Base-by-base conservation (phyloP, 805 yeast species). In the Starmerella scarabaei region DNA sequence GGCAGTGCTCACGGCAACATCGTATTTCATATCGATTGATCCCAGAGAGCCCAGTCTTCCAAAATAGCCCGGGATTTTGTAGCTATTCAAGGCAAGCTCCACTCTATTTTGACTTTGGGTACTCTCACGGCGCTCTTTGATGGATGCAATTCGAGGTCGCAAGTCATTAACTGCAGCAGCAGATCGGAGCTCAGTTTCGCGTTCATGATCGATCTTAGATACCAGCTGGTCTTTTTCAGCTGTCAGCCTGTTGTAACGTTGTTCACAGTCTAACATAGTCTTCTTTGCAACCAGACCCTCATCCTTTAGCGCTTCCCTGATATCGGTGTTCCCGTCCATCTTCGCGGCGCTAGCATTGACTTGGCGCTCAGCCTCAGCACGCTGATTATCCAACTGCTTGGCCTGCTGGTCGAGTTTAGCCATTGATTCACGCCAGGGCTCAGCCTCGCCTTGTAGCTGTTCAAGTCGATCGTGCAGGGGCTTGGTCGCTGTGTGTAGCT, bases 11-110 rank as follows among this genome's bases (percentile, higher is more conserved):
- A 91, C 75, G 0, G 98, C 98, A 38, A 85, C 72, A 60, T 93
- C 97, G 57, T 80, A 91, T 52, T 73, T 71, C 48, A 80, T 82
- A 56, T 84, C 94, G 47, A 91, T 91, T 2, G 71, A 69, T n/a
- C 95, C 99, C 33, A 91, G 63, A 50, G 84, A 93, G 15, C 98
- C 99, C 14, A 91, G 63, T 46, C 95, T 67, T 0, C 97, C 98
- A 56, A 82, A 69, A 50, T 88, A 82, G 0, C 97, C 98, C 5
- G 64, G 63, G 19, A 93, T 71, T 42, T 78, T 78, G 29, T 91
- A 61, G 46, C 79, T 71, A 42, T 67, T 63, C 41, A 91, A 66
- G 14, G 85, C 80, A 0, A 75, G 56, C 16, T 85, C 64, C 4
- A 91, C 93, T 43, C 75, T 72, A 50, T 72, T 81, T 53, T 79